Evolutionary conservation across 2,329 filamentous ascomycete genomes (phyloP).

Genomic region (Xylariales sp.): DNA sequence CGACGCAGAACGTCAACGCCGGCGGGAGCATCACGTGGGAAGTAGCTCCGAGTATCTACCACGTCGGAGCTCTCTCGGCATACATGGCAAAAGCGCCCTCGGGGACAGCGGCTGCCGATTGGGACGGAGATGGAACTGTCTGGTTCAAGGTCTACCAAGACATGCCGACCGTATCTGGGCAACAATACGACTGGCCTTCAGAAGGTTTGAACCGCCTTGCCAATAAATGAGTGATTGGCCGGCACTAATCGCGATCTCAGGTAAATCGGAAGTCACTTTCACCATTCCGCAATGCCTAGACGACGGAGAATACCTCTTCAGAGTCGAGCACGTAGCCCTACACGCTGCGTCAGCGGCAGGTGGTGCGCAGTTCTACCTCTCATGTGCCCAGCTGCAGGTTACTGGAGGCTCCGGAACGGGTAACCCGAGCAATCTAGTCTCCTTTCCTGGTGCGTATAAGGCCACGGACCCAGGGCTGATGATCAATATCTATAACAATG

Average conservation of each 20-base stretch:
- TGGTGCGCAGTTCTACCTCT: slow-evolving; percentile 32
- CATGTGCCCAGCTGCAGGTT: slow-evolving; percentile 30
- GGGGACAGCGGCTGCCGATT: slow-evolving; percentile 31
- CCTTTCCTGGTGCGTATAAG: slow-evolving; percentile 36
- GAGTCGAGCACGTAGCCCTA: slow-evolving; percentile 32
- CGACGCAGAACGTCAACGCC: slow-evolving; percentile 32
- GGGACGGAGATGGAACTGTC: slow-evolving; percentile 32
- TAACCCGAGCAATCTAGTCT: slow-evolving; percentile 29
- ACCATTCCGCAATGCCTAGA: slow-evolving; percentile 28
- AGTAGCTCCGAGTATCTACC: slow-evolving; percentile 33
- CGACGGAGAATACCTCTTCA: slow-evolving; percentile 33
- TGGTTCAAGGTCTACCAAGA: slow-evolving; percentile 42
- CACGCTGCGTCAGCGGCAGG: slow-evolving; percentile 25
- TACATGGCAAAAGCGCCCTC: slow-evolving; percentile 36
- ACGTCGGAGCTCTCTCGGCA: slow-evolving; percentile 34
- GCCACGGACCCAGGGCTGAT: slow-evolving; percentile 34
- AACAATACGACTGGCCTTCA: slow-evolving; percentile 33
- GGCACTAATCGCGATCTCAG: slow-evolving; percentile 1
- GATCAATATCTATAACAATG: slow-evolving; percentile 37
- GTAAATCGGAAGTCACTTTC: slow-evolving; percentile 20
- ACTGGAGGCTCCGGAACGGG: slow-evolving; percentile 25
- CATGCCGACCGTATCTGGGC: slow-evolving; percentile 26
- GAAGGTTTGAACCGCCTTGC: slow-evolving; percentile 20
- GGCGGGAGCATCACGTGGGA: slow-evolving; percentile 36
- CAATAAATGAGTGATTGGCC: slow-evolving; percentile 6